Percentiles rank a stretch among this genome's conserved stretches.
phyloP scores from a whole-genome alignment of 2,329 filamentous ascomycete species.

The Aspergillus sp. region DNA sequence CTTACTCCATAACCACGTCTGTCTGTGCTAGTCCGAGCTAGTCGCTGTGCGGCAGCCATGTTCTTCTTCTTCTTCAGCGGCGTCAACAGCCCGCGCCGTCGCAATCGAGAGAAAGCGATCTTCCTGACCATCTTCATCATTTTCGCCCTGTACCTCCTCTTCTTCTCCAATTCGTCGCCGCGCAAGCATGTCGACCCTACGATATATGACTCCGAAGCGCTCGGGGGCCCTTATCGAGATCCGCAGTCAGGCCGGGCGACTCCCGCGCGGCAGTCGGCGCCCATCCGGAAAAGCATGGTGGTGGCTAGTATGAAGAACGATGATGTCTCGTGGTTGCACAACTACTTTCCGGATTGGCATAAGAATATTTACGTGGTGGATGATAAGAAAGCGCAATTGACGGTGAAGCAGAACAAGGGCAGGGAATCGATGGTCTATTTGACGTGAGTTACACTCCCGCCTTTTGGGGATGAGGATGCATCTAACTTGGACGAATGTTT shows the following conservation, averaged over 20 bases:
- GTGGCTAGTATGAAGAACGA: conserved; percentile 42
- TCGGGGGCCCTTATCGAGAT: conserved; percentile 15
- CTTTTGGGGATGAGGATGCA: not conserved
- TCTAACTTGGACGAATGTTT: not conserved
- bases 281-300: conserved; percentile 33
- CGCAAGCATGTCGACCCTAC: conserved; percentile 9
- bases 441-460: conserved; percentile 32
- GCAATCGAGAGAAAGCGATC: conserved; percentile 35
- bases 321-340: conserved; percentile 41
- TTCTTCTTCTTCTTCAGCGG: conserved; percentile 36
- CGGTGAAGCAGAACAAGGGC: conserved; percentile 48
- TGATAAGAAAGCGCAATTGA: conserved; percentile 48
- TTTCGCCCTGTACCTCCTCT: conserved; percentile 33
- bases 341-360: conserved; percentile 48
- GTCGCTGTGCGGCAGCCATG: conserved; percentile 24
- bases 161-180: conserved; percentile 25
- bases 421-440: conserved; percentile 47
- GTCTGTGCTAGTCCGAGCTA: not conserved
- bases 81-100: conserved; percentile 34
- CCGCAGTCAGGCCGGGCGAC: conserved; percentile 19
- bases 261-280: conserved; percentile 17
- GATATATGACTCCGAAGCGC: conserved; percentile 10
- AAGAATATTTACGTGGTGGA: conserved; percentile 58
- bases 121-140: conserved; percentile 34
- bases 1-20: not conserved